Evolutionary conservation across 1,139 yeast genomes (phyloP).

Genomic region (Pneumocystis jirovecii): DNA sequence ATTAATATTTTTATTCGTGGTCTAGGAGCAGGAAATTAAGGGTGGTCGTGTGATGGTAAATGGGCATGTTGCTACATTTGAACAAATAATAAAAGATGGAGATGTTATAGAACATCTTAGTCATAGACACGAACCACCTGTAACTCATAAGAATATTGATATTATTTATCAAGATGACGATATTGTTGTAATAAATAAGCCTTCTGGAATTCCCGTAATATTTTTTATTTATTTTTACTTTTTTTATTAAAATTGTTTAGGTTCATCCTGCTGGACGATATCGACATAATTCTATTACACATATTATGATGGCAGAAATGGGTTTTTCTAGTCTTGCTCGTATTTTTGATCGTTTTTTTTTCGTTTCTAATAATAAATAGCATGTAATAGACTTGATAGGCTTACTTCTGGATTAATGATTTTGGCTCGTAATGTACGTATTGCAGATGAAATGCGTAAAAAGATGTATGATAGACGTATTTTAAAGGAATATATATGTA

Average conservation of each 20-base stretch:
- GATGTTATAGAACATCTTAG: slow-evolving; percentile 69
- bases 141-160: slow-evolving; percentile 51
- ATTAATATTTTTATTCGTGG: background rate
- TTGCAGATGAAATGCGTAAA: slow-evolving; percentile 63
- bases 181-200: slow-evolving; percentile 76
- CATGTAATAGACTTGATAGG: slow-evolving; percentile 74
- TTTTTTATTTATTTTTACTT: background rate
- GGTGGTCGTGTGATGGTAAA: slow-evolving; percentile 64
- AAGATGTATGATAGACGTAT: slow-evolving; percentile 67
- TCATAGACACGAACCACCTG: slow-evolving; percentile 88
- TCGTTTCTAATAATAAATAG: background rate
- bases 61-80: slow-evolving; percentile 45
- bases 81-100: slow-evolving; percentile 61
- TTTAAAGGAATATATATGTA: slow-evolving; percentile 67
- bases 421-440: slow-evolving; percentile 65
- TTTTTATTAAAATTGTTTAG: slow-evolving; percentile 9
- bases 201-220: slow-evolving; percentile 76
- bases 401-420: slow-evolving; percentile 92
- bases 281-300: slow-evolving; percentile 75
- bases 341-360: slow-evolving; percentile 14
- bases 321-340: slow-evolving; percentile 35
- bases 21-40: slow-evolving; percentile 39
- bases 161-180: slow-evolving; percentile 70
- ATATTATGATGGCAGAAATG: slow-evolving; percentile 53
- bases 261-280: slow-evolving; percentile 91